Evolutionary conservation across 306 rosid genomes (phyloP), one percentile per base, ranked within the genome.

Genomic region (Urtica urens): DNA sequence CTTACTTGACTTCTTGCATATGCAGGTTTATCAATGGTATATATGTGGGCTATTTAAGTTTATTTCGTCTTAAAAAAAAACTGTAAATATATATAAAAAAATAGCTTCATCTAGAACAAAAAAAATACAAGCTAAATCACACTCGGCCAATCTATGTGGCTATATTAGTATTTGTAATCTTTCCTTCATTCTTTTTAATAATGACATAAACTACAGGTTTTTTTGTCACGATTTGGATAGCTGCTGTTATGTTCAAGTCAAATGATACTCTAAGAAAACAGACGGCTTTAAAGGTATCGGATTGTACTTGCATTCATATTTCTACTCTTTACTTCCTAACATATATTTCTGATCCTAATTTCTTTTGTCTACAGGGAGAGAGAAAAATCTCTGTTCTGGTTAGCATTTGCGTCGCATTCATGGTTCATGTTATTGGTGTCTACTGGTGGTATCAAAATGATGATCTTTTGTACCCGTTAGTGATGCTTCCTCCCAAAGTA

Each of bases 371-470:
- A 75, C 85, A 90, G 99, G 99, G 99, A 49, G 99, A 90, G 76
- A 90, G 99, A 71, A 90, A 79, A 60, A 51, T 81, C 7, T 72
- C 81, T 27, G 65, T 90, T 53, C 73, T 90, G 52, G 54, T 79
- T 39, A 66, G 79, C 63, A 79, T 90, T 53, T 59, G 94, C 62
- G 58, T 90, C 64, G 95, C 83, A 53, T 90, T 90, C 57, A 51
- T 78, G 9, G 59, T 74, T 55, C 99, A 90, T 30, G 85, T 90
- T 50, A 64, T 81, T 70, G 81, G 74, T 38, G 84, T 90, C 45
- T 90, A 90, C 65, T 90, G 99, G 99, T 90, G 95, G 95, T 90
- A 72, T 75, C 94, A 79, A 68, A 81, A 90, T 65, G 95, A 77
- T 54, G 87, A 85, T 70, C 78, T 85, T 20, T 46, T 90, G 64